Evolutionary conservation across 2,329 filamentous ascomycete genomes (phyloP).

Genomic region (Pezicula radicicola): DNA sequence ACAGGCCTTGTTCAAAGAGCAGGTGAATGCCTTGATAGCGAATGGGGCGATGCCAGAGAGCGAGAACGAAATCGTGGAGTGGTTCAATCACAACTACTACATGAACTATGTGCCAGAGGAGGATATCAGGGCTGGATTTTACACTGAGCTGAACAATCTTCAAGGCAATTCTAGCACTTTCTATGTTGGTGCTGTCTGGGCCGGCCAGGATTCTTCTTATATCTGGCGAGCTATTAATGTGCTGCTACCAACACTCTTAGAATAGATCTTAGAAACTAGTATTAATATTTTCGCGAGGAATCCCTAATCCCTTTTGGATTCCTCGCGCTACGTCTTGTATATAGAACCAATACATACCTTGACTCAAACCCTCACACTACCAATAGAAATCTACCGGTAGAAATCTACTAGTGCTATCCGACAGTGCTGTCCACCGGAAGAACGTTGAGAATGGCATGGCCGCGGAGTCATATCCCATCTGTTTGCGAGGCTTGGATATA

Average conservation of each 20-base stretch:
- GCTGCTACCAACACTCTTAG: neutral
- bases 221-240: conserved; percentile 22
- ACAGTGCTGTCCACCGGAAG: too few relatives aligned
- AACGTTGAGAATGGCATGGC: too few relatives aligned
- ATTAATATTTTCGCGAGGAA: too few relatives aligned
- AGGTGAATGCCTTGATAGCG: neutral
- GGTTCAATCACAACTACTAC: neutral
- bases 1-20: neutral
- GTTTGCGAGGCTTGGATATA: too few relatives aligned
- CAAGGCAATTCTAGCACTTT: conserved; percentile 39
- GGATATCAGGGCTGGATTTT: conserved; percentile 33
- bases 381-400: too few relatives aligned
- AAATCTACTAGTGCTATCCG: too few relatives aligned
- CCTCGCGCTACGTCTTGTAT: too few relatives aligned
- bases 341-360: too few relatives aligned
- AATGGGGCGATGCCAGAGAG: neutral
- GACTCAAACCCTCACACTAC: too few relatives aligned
- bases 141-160: conserved; percentile 33
- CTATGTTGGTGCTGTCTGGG: conserved; percentile 37
- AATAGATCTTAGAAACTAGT: too few relatives aligned
- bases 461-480: too few relatives aligned
- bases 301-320: too few relatives aligned
- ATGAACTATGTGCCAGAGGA: neutral
- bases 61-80: neutral
- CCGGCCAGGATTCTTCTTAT: conserved; percentile 19